Evolutionary conservation across 2,329 filamentous ascomycete species (phyloP).

Genomic region (Botrytis galanthina): DNA sequence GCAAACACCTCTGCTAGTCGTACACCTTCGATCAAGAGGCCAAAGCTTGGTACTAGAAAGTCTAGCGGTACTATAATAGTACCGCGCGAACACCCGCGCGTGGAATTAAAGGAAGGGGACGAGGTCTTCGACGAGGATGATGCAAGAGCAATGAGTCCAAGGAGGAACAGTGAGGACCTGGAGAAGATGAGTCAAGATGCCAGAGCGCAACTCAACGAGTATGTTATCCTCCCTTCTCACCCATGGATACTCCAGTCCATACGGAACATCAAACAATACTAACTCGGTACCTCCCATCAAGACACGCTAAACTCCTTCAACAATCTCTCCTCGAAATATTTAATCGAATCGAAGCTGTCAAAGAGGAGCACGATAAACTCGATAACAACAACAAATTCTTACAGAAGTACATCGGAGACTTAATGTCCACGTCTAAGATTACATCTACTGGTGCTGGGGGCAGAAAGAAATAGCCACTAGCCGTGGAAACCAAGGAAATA

Average conservation of each 20-base stretch:
- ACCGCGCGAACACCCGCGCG: slow-evolving; percentile 69
- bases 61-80: slow-evolving; percentile 82
- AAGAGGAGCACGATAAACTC: slow-evolving; percentile 92
- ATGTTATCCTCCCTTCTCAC: slow-evolving; percentile 41
- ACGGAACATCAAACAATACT: slow-evolving; percentile 19
- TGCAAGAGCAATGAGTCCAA: slow-evolving; percentile 90
- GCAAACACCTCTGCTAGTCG: slow-evolving; percentile 18
- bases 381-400: slow-evolving; percentile 96
- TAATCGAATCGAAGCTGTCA: slow-evolving; percentile 90
- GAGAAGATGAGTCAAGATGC: slow-evolving; percentile 84
- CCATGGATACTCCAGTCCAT: background rate
- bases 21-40: slow-evolving; percentile 45
- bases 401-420: slow-evolving; percentile 95
- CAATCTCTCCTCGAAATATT: slow-evolving; percentile 86
- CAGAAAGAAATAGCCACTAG: slow-evolving; percentile 32
- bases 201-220: slow-evolving; percentile 57
- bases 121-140: slow-evolving; percentile 73
- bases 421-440: slow-evolving; percentile 83
- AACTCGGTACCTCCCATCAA: slow-evolving; percentile 40
- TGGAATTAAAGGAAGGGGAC: slow-evolving; percentile 70
- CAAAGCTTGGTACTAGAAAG: slow-evolving; percentile 69
- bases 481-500: slow-evolving; percentile 15
- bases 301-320: slow-evolving; percentile 85
- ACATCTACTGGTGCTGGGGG: slow-evolving; percentile 47
- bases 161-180: slow-evolving; percentile 85